A percentile compares a stretch with the other conserved stretches of the same genome.
Conservation (phyloP, 2,329 filamentous ascomycete genomes). For the Colletotrichum filicis region DNA sequence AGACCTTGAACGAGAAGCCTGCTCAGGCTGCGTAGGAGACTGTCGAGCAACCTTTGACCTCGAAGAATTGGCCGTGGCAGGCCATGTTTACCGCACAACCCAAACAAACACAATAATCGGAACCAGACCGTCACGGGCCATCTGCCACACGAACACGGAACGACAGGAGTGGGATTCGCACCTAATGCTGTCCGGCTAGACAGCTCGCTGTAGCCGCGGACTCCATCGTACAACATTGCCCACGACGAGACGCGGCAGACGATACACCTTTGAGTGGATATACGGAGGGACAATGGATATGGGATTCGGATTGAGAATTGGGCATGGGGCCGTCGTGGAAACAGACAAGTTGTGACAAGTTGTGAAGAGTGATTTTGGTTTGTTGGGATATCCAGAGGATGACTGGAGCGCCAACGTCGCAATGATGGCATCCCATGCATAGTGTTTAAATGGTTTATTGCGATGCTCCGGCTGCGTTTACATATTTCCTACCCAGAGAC, state of each 20-base stretch:
- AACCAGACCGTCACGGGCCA: background rate
- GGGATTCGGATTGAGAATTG: background rate
- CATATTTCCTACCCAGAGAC: background rate
- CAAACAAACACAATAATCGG: background rate
- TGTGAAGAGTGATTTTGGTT: constrained; percentile 3
- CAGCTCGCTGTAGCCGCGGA: background rate
- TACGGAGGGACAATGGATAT: constrained; percentile 6
- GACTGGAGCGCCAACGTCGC: constrained; percentile 17
- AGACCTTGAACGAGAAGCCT: constrained; percentile 50
- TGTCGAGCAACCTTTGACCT: background rate
- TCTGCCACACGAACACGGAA: background rate
- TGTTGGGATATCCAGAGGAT: constrained; percentile 36
- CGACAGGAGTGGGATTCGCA: background rate
- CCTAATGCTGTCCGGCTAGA: background rate
- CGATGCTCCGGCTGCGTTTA: constrained; percentile 13
- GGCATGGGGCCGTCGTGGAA: background rate
- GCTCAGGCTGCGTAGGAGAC: constrained; percentile 19
- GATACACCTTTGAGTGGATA: background rate
- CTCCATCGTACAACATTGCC: background rate
- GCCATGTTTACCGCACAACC: background rate
- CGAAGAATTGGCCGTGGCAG: constrained; percentile 1
- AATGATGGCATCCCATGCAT: constrained; percentile 31
- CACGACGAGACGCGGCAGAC: background rate
- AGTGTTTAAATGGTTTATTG: constrained; percentile 23
- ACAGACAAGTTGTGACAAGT: constrained; percentile 8